Conservation (phyloP, 2,329 filamentous ascomycete species). For the Incumbomyces lentus region DNA sequence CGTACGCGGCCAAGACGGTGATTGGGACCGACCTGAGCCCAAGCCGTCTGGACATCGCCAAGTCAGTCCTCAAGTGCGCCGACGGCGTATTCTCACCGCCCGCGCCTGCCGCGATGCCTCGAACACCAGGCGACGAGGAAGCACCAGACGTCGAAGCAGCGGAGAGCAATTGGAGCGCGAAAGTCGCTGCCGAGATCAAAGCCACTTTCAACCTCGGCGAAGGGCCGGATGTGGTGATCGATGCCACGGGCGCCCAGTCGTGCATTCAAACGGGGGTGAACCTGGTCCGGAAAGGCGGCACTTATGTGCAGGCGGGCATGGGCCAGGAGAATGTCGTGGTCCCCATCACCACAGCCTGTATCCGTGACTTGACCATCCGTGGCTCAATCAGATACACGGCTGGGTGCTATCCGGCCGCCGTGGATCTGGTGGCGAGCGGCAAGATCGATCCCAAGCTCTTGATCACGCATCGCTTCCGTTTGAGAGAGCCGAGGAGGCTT, state of each 20-base stretch:
- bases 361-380: slow-evolving; percentile 38
- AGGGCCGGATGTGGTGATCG: slow-evolving; percentile 42
- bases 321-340: slow-evolving; percentile 42
- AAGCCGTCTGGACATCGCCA: slow-evolving; percentile 34
- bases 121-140: slow-evolving; percentile 1
- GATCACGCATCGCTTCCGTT: slow-evolving; percentile 34
- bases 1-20: slow-evolving; percentile 36
- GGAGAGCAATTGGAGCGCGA: slow-evolving; percentile 27
- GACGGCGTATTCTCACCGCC: slow-evolving; percentile 34
- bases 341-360: slow-evolving; percentile 42
- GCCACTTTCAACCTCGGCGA: slow-evolving; percentile 31
- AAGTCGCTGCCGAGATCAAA: slow-evolving; percentile 32
- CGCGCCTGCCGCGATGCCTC: slow-evolving; percentile 23
- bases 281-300: slow-evolving; percentile 37
- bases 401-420: slow-evolving; percentile 41
- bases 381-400: slow-evolving; percentile 43
- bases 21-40: slow-evolving; percentile 39
- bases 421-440: slow-evolving; percentile 41
- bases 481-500: slow-evolving; percentile 39
- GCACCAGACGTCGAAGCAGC: slow-evolving; percentile 22
- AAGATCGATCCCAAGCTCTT: slow-evolving; percentile 31
- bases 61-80: slow-evolving; percentile 30
- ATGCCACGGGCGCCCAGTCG: slow-evolving; percentile 37
- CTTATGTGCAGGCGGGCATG: slow-evolving; percentile 44
- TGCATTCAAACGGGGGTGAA: slow-evolving; percentile 42